Conservation (phyloP, 768 basidiomycete genomes). For the Hebeloma cylindrosporum region DNA sequence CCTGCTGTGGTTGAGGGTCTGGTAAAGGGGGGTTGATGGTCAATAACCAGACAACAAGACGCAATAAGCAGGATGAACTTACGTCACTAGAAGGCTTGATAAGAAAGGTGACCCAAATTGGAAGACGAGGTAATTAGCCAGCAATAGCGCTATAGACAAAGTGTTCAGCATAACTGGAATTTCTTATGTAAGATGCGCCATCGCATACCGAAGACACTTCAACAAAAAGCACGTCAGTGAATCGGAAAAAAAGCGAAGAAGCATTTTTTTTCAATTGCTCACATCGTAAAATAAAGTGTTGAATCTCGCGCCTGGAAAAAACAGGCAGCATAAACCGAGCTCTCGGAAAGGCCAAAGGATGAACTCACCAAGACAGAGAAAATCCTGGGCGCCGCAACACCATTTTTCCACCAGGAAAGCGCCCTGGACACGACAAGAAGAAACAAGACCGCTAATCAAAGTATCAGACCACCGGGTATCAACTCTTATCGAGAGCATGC, state of each 20-base stretch:
- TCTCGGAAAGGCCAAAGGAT: background rate
- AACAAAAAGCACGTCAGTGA: background rate
- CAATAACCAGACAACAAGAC: background rate
- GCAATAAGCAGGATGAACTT: constrained; percentile 1
- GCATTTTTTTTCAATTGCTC: constrained; percentile 1
- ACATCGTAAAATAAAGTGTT: constrained; percentile 27
- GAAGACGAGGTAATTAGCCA: constrained; percentile 27
- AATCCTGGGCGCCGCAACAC: constrained; percentile 22
- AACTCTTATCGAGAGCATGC: background rate
- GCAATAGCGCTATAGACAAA: constrained; percentile 24
- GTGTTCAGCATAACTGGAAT: too few species aligned
- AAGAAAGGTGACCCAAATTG: constrained; percentile 27
- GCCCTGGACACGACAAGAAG: constrained; percentile 25
- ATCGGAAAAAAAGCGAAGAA: background rate
- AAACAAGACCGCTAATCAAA: constrained; percentile 23
- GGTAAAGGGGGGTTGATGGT: background rate
- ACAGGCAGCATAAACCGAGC: background rate
- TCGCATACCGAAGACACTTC: constrained; percentile 18
- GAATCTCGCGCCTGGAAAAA: constrained; percentile 25
- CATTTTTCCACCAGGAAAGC: constrained; percentile 26
- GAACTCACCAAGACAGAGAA: constrained; percentile 22
- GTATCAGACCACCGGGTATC: background rate
- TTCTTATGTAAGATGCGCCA: too few species aligned
- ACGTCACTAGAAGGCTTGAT: constrained; percentile 32
- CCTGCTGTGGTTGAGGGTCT: constrained; percentile 29